Evolutionary conservation across 805 yeast species (phyloP).

Genomic region (Schwanniomyces pseudopolymorphus): DNA sequence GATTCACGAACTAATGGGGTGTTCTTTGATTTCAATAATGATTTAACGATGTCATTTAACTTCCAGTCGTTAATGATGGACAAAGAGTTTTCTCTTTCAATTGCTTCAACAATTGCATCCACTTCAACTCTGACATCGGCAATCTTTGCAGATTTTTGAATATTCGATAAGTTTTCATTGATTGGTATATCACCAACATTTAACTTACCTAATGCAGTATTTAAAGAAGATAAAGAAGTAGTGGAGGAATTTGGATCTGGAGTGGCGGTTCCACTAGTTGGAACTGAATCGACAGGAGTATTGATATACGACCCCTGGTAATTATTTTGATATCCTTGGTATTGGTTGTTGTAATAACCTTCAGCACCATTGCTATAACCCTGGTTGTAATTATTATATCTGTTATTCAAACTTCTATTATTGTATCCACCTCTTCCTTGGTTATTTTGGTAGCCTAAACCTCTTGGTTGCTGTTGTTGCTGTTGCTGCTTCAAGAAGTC

Average conservation of each 20-base stretch:
- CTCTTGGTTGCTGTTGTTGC: slow-evolving; percentile 29
- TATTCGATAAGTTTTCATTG: slow-evolving; percentile 51
- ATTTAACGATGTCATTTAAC: slow-evolving; percentile 57
- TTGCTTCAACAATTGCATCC: slow-evolving; percentile 49
- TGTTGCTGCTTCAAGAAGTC: slow-evolving; percentile 52
- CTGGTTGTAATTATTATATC: slow-evolving; percentile 1
- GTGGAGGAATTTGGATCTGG: slow-evolving; percentile 51
- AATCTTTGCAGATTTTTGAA: slow-evolving; percentile 51
- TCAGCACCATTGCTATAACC: not conserved
- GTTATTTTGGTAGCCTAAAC: slow-evolving; percentile 20
- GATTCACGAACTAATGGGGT: slow-evolving; percentile 76
- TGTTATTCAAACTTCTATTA: slow-evolving; percentile 4
- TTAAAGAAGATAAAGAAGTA: slow-evolving; percentile 70
- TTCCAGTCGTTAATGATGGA: slow-evolving; percentile 61
- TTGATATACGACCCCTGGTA: slow-evolving; percentile 8
- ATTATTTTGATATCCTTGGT: slow-evolving; percentile 3
- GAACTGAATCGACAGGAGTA: slow-evolving; percentile 28
- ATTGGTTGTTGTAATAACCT: not conserved
- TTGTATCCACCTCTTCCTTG: slow-evolving; percentile 4
- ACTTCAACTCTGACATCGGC: slow-evolving; percentile 58
- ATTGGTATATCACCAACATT: slow-evolving; percentile 63
- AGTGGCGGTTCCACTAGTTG: slow-evolving; percentile 37
- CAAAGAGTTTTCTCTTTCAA: slow-evolving; percentile 42
- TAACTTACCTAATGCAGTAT: slow-evolving; percentile 63
- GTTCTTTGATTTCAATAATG: slow-evolving; percentile 73